Evolutionary conservation across 306 rosid species (phyloP).

Genomic region (Carpinus viminea): DNA sequence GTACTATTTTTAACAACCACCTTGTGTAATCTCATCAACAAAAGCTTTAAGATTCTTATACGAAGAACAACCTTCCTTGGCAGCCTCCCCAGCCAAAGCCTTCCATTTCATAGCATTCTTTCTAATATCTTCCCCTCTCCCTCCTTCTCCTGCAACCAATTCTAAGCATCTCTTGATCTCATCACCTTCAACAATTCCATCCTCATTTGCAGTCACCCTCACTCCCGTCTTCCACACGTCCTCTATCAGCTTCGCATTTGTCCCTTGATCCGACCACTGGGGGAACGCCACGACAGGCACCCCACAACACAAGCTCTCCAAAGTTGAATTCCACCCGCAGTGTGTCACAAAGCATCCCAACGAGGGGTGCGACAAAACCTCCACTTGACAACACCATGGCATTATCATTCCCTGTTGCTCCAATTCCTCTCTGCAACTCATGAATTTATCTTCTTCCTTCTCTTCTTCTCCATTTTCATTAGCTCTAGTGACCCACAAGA

Average conservation of each 20-base stretch:
- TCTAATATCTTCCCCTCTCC: slow-evolving; percentile 35
- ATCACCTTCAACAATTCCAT: slow-evolving; percentile 31
- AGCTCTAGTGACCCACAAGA: slow-evolving; percentile 59
- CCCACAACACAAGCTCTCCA: slow-evolving; percentile 49
- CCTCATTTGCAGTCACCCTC: slow-evolving; percentile 34
- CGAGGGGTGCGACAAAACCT: slow-evolving; percentile 50
- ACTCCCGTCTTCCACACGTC: slow-evolving; percentile 57
- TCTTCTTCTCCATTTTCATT: not conserved
- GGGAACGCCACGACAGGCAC: slow-evolving; percentile 58
- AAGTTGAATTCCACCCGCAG: slow-evolving; percentile 61
- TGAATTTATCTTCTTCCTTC: not conserved
- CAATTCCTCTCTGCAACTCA: slow-evolving; percentile 28
- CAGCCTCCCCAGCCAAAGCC: slow-evolving; percentile 38
- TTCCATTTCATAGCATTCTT: slow-evolving; percentile 47
- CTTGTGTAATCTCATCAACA: slow-evolving; percentile 3
- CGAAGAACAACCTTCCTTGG: slow-evolving; percentile 49
- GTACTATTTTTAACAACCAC: too few relatives aligned
- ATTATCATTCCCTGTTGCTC: slow-evolving; percentile 47
- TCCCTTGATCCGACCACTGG: slow-evolving; percentile 54
- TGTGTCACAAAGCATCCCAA: slow-evolving; percentile 59
- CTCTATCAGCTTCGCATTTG: slow-evolving; percentile 50
- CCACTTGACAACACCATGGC: slow-evolving; percentile 59
- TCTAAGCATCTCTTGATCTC: slow-evolving; percentile 58
- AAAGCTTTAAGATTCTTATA: slow-evolving; percentile 30
- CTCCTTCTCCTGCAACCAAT: slow-evolving; percentile 44